Conservation (phyloP, 2,329 filamentous ascomycete species). For the Talaromyces sp. region DNA sequence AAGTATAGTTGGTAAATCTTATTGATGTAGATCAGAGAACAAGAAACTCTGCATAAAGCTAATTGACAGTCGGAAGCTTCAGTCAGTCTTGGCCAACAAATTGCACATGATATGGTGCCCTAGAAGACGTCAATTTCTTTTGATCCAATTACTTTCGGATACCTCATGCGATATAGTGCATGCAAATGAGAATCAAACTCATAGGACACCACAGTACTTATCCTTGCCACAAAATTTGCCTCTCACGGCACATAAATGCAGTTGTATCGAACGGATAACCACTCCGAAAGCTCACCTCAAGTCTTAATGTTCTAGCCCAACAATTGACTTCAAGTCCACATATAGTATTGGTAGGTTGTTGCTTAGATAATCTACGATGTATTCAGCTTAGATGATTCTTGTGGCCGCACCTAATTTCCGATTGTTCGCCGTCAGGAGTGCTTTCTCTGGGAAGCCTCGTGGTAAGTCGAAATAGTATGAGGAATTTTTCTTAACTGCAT, state of each 20-base stretch:
- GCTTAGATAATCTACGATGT: neutral
- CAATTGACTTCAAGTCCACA: conserved; percentile 12
- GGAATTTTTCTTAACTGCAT: conserved; percentile 1
- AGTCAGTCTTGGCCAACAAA: neutral
- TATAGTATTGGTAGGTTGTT: conserved; percentile 7
- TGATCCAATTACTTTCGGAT: no score
- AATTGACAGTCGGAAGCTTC: neutral
- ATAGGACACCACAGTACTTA: neutral
- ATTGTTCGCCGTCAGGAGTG: conserved; percentile 9
- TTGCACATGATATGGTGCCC: neutral
- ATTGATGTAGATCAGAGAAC: neutral
- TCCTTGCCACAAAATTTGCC: conserved; percentile 15
- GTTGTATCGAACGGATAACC: conserved; percentile 5
- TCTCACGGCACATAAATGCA: neutral
- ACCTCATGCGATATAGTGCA: neutral
- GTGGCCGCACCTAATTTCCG: conserved; percentile 21
- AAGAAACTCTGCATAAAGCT: neutral
- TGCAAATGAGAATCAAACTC: no score
- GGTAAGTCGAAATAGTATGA: conserved; percentile 7
- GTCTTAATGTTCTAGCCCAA: conserved; percentile 14
- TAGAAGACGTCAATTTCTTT: neutral
- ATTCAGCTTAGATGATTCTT: conserved; percentile 5
- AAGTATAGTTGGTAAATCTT: neutral
- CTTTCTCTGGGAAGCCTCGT: conserved; percentile 10
- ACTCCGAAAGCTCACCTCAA: conserved; percentile 11